These are phyloP conservation scores for Neurospora sublineolata DNA, from an alignment of 495 filamentous ascomycete genomes.

Conservation along the genomic window DNA sequence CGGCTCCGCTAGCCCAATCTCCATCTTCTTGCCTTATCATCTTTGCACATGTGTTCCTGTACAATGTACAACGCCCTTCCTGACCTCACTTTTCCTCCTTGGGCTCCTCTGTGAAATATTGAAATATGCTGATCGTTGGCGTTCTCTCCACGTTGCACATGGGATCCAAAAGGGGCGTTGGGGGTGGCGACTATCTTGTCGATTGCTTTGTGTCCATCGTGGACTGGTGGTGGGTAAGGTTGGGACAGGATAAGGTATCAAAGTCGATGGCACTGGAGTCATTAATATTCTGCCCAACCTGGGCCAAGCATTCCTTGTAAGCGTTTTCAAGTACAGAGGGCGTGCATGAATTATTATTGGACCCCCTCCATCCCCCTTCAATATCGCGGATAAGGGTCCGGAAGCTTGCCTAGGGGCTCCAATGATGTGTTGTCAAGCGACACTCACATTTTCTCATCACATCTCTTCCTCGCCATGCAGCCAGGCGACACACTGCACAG, in stretches of 20 bases:
- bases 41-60: background rate
- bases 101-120: background rate
- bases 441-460: background rate
- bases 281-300: background rate
- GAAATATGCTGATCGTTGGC: background rate
- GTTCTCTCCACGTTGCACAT: background rate
- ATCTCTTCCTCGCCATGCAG: background rate
- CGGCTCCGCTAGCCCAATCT: background rate
- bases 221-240: background rate
- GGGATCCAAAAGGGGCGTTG: background rate
- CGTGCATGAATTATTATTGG: background rate
- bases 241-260: background rate
- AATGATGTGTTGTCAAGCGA: background rate
- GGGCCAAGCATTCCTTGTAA: background rate
- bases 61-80: background rate
- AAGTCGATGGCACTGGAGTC: background rate
- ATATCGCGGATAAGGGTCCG: background rate
- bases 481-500: background rate
- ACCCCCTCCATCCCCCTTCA: background rate
- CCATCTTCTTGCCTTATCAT: background rate
- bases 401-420: background rate
- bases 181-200: background rate
- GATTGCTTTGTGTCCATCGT: background rate
- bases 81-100: background rate
- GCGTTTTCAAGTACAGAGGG: background rate